Conservation (phyloP, 1,284 basidiomycete genomes). For the Microstroma glucosiphilum region DNA sequence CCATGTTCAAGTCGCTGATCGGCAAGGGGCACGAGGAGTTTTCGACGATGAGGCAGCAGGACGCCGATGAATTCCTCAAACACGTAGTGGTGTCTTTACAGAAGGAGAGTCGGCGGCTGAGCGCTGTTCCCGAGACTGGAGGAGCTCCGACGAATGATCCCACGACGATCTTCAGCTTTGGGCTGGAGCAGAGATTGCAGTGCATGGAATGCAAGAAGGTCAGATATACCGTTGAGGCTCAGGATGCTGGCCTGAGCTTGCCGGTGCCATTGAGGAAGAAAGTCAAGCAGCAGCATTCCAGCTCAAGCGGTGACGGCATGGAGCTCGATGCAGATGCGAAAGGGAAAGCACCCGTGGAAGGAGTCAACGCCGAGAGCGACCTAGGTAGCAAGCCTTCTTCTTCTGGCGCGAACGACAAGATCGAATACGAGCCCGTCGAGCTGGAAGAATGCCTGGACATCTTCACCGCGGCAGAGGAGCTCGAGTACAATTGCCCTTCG, state of each 20-base stretch:
- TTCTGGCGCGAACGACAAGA: neutral
- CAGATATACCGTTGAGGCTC: constrained; percentile 73
- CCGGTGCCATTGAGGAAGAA: constrained; percentile 60
- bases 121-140: neutral
- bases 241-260: constrained; percentile 69
- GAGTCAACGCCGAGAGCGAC: constrained; percentile 18
- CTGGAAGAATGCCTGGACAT: constrained; percentile 65
- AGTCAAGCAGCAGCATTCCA: neutral
- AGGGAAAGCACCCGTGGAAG: constrained; percentile 21
- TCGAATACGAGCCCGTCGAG: constrained; percentile 58
- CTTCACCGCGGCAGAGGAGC: constrained; percentile 63
- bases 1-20: constrained; percentile 79
- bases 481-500: constrained; percentile 65
- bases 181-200: constrained; percentile 58
- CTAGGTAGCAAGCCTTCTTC: neutral
- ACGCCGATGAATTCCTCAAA: constrained; percentile 89
- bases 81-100: constrained; percentile 68
- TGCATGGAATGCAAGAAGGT: constrained; percentile 78
- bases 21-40: constrained; percentile 93
- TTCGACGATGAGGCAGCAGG: constrained; percentile 92
- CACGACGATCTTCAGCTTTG: constrained; percentile 72
- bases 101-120: constrained; percentile 50
- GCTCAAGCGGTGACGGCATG: constrained; percentile 1
- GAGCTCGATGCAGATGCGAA: constrained; percentile 33
- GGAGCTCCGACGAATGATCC: constrained; percentile 52